Conservation (phyloP, 1,284 basidiomycete genomes). For the Blastosporella zonata region DNA sequence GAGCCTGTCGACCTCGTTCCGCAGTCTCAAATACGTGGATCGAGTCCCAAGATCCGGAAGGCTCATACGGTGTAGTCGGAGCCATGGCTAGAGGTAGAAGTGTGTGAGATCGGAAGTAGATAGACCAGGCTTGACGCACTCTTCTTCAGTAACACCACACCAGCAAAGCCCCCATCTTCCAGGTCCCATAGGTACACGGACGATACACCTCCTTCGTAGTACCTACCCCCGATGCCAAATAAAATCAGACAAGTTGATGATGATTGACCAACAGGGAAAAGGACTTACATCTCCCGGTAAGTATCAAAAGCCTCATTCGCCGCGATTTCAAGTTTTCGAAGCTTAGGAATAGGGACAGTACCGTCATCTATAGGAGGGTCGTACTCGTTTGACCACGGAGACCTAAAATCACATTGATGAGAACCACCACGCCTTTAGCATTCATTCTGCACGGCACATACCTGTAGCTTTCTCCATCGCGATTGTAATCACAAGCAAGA, state of each 20-base stretch:
- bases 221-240: conserved; percentile 46
- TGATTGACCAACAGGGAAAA: background rate
- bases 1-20: conserved; percentile 87
- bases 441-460: conserved; percentile 31
- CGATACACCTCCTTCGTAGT: conserved; percentile 96
- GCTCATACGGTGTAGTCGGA: conserved; percentile 51
- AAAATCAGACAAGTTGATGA: background rate
- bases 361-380: conserved; percentile 87
- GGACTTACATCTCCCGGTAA: conserved; percentile 88
- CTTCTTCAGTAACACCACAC: conserved; percentile 96
- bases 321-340: conserved; percentile 89
- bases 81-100: conserved; percentile 49
- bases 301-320: conserved; percentile 98
- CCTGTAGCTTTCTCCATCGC: conserved; percentile 95
- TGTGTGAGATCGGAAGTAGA: background rate
- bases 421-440: background rate
- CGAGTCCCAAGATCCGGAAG: conserved; percentile 92
- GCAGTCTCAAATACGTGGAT: conserved; percentile 96
- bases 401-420: conserved; percentile 47
- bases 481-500: conserved; percentile 96
- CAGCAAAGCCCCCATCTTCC: conserved; percentile 94
- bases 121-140: conserved; percentile 47
- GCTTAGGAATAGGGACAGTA: conserved; percentile 77
- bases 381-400: conserved; percentile 97
- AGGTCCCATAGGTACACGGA: conserved; percentile 98